Evolutionary conservation across 2,329 filamentous ascomycete genomes (phyloP).

Genomic region (Atkinsonella texensis): DNA sequence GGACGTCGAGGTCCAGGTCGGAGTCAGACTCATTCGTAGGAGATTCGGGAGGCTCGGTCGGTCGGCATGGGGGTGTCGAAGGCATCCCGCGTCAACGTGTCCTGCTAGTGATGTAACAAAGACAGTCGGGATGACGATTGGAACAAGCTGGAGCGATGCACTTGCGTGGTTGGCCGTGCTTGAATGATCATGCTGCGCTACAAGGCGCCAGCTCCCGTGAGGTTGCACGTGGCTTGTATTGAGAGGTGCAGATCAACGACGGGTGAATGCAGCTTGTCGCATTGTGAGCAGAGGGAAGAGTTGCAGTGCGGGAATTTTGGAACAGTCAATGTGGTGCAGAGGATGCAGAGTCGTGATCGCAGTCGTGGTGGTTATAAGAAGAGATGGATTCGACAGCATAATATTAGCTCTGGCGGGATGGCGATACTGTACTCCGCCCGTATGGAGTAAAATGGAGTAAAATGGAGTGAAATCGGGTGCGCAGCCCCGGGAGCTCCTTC

Average conservation of each 20-base stretch:
- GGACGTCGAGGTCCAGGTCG: constrained; percentile 59
- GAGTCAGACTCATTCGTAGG: constrained; percentile 61
- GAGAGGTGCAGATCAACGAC: neutral
- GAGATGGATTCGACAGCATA: too few species aligned
- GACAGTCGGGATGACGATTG: constrained; percentile 8
- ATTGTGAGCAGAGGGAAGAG: neutral
- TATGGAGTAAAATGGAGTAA: too few species aligned
- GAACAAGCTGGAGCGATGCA: constrained; percentile 8
- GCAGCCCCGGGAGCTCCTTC: too few species aligned
- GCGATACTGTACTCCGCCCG: too few species aligned
- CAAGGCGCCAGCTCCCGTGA: neutral
- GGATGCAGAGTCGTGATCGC: neutral
- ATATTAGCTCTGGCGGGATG: too few species aligned
- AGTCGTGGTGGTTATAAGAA: neutral
- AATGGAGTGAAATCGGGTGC: too few species aligned
- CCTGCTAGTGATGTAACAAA: neutral
- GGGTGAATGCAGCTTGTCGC: constrained; percentile 9
- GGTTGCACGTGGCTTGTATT: neutral
- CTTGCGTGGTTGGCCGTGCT: constrained; percentile 7
- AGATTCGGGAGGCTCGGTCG: constrained; percentile 52
- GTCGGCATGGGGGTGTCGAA: constrained; percentile 38
- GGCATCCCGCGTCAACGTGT: constrained; percentile 37
- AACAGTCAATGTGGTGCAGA: neutral
- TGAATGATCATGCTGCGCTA: constrained; percentile 12
- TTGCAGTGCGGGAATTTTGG: neutral